Conservation (phyloP, 2,329 filamentous ascomycete genomes). For the Exserohilum turcica region DNA sequence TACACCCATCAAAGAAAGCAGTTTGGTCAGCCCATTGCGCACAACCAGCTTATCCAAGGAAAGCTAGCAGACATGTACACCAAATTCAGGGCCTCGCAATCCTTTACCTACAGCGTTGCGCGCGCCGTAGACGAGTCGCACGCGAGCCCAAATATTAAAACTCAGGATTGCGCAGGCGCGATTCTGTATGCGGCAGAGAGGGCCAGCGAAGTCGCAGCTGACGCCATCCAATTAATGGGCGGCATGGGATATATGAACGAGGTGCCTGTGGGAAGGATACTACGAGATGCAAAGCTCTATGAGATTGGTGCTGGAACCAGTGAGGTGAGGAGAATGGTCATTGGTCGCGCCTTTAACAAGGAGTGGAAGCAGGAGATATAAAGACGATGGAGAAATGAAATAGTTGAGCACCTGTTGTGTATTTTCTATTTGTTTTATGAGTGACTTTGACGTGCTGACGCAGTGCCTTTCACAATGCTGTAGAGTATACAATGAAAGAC, state of each 20-base stretch:
- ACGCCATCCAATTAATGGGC: slow-evolving; percentile 89
- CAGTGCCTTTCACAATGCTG: too few species aligned
- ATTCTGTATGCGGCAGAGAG: slow-evolving; percentile 93
- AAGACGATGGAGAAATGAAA: background rate
- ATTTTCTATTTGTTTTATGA: too few species aligned
- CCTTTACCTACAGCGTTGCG: slow-evolving; percentile 88
- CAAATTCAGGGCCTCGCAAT: slow-evolving; percentile 79
- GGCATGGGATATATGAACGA: slow-evolving; percentile 98
- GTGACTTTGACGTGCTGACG: too few species aligned
- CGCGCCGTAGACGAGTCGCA: slow-evolving; percentile 67
- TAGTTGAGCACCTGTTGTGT: slow-evolving; percentile 2
- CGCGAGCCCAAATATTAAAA: slow-evolving; percentile 66
- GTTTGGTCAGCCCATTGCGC: slow-evolving; percentile 83
- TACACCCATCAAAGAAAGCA: slow-evolving; percentile 90
- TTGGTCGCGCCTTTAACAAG: slow-evolving; percentile 89
- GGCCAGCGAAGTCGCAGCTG: slow-evolving; percentile 82
- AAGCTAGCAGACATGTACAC: slow-evolving; percentile 98
- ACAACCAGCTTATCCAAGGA: slow-evolving; percentile 92
- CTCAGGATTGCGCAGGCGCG: slow-evolving; percentile 91
- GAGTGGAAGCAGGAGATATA: slow-evolving; percentile 61
- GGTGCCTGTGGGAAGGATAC: slow-evolving; percentile 82
- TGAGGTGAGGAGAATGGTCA: slow-evolving; percentile 91
- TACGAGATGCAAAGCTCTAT: slow-evolving; percentile 82
- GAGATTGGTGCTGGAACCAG: slow-evolving; percentile 97
- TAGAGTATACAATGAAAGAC: too few species aligned